phyloP scores from a whole-genome alignment of 1,139 yeast genomes.

The Casaregolazyma suthepensis region DNA sequence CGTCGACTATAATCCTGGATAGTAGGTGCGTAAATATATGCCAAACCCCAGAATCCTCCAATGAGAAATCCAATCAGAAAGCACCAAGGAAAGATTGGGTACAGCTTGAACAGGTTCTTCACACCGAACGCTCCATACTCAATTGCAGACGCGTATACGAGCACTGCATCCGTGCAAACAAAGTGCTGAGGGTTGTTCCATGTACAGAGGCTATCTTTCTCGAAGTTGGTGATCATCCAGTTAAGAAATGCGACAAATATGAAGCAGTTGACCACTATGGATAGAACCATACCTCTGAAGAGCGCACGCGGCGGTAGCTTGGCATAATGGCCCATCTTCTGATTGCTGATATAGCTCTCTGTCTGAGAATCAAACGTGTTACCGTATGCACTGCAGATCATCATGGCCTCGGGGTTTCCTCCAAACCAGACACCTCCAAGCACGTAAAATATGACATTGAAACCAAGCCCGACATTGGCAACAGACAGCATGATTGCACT shows the following conservation, averaged over 20 bases:
- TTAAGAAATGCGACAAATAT: conserved; percentile 43
- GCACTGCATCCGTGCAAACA: conserved; percentile 36
- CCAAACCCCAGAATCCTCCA: conserved; percentile 31
- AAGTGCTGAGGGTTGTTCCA: conserved; percentile 33
- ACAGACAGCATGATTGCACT: conserved; percentile 41
- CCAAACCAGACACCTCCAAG: conserved; percentile 58
- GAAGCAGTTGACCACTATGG: conserved; percentile 33
- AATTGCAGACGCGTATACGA: conserved; percentile 46
- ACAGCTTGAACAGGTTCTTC: conserved; percentile 42
- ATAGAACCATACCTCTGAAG: conserved; percentile 48
- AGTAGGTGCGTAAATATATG: conserved; percentile 34
- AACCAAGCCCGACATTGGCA: conserved; percentile 47
- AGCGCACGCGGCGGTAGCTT: conserved; percentile 52
- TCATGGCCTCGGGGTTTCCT: conserved; percentile 52
- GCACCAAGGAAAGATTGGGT: conserved; percentile 43
- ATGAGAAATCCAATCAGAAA: conserved; percentile 40
- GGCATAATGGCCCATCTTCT: conserved; percentile 48
- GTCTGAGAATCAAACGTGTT: conserved; percentile 47
- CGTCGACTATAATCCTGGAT: not conserved
- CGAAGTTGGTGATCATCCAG: conserved; percentile 44
- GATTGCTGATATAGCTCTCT: conserved; percentile 46
- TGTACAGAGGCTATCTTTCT: conserved; percentile 30
- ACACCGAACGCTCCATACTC: conserved; percentile 66
- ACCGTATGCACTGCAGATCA: conserved; percentile 54
- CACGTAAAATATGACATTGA: conserved; percentile 50